These are phyloP conservation scores for Solanum okadae DNA, from an alignment of 257 asterid genomes.

Conservation along the genomic window DNA sequence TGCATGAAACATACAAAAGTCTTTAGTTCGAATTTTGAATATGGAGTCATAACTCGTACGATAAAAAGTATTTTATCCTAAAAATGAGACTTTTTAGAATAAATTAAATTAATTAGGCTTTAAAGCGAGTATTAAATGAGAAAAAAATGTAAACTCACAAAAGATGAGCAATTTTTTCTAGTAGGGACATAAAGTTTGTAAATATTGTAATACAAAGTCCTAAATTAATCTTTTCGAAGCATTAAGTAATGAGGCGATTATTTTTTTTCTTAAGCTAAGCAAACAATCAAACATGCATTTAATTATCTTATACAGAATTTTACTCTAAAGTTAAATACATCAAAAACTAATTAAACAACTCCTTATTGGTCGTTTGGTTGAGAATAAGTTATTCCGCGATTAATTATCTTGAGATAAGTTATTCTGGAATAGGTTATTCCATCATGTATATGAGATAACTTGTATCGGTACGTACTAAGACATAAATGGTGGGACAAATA, in stretches of 20 bases:
- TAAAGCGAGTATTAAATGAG: background rate
- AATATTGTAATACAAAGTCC: background rate
- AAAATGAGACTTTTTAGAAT: rapidly evolving
- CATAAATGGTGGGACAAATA: background rate
- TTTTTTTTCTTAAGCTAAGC: background rate
- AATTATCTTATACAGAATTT: background rate
- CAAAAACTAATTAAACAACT: background rate
- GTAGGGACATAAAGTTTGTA: background rate
- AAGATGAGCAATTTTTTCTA: rapidly evolving
- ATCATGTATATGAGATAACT: background rate
- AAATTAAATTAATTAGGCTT: background rate
- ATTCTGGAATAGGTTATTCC: background rate
- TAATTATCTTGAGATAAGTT: no score
- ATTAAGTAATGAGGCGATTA: background rate
- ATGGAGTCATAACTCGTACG: no score
- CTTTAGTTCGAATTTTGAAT: no score
- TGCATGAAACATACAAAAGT: no score
- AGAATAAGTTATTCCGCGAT: no score
- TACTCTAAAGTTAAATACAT: background rate
- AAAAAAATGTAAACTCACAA: background rate
- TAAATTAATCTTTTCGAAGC: background rate
- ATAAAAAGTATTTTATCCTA: rapidly evolving
- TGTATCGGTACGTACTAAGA: no score
- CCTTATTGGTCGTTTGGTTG: background rate
- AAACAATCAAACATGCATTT: background rate